Evolutionary conservation across 768 basidiomycete species (phyloP), one percentile per base, ranked within the genome.

Genomic region (Pisolithus tinctorius): DNA sequence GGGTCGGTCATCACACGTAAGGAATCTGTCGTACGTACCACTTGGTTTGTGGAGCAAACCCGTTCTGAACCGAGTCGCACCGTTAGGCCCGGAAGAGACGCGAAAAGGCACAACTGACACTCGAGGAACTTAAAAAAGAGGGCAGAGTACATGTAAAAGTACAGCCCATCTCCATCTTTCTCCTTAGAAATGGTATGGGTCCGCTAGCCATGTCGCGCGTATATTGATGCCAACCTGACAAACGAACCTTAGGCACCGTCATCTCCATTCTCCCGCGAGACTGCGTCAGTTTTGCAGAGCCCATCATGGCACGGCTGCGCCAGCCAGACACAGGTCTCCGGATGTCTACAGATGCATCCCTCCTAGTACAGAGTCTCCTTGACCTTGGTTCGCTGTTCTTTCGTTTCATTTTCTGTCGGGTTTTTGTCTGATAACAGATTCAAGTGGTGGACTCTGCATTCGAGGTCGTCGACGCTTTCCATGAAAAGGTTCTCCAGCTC

Each of bases 381-480:
- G 88, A 89, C 62, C 71, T 74, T 3, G 62, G 73, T 74, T 17
- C 4, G 68, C 63, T 11, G 25, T 23, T 38, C 17, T 11, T 14
- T 34, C 34, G 13, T 34, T 34, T 34, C 13, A 14, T 34, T 11
- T 6, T 16, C 20, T 11, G 10, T n/a, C 10, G 25, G 13, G 14
- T 2, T 27, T 40, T 13, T 23, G 30, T 38, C 40, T 10, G 6
- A 13, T 6, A 36, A 34, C 51, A 26, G 34, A n/a, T 10, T 30
- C 1, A 51, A 85, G 83, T 84, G 44, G 85, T 87, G 11, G 87
- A 89, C 62, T 73, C 77, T 43, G 78, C 81, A 1, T 65, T 88
- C 10, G 80, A 83, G 59, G 79, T 88, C 34, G 74, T 86, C 45
- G 85, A 88, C 49, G 76, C 78, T 52, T 87, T 84, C 55, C 84